These are phyloP conservation scores for Gryganskiella cystojenkinii DNA, from an alignment of 192 early-diverging fungal genomes.

Conservation along the genomic window DNA sequence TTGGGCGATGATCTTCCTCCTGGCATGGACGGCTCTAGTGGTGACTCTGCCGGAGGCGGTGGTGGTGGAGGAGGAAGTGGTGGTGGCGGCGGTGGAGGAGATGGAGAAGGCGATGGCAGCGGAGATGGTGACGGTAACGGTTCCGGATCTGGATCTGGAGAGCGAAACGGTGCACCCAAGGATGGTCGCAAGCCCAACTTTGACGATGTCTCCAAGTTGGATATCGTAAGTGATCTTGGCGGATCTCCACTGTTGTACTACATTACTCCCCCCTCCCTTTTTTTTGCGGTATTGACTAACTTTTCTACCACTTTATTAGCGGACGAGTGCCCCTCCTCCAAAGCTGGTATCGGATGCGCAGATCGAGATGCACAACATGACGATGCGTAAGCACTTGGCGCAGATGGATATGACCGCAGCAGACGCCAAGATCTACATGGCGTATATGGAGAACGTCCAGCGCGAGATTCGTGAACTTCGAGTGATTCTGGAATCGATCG, in stretches of 20 bases:
- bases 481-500: constrained; percentile 79
- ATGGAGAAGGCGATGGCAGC: constrained; percentile 54
- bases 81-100: constrained; percentile 49
- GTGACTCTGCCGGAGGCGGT: constrained; percentile 26
- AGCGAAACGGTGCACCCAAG: constrained; percentile 50
- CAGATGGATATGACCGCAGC: constrained; percentile 79
- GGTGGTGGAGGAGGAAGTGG: constrained; percentile 45
- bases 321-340: constrained; percentile 47
- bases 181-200: constrained; percentile 66
- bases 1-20: constrained; percentile 28
- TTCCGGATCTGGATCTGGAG: constrained; percentile 58
- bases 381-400: constrained; percentile 72
- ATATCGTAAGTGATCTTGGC: constrained; percentile 54
- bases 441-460: constrained; percentile 68
- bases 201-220: constrained; percentile 64
- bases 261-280: neutral
- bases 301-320: constrained; percentile 10
- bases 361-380: constrained; percentile 75
- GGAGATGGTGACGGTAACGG: constrained; percentile 59
- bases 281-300: neutral
- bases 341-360: constrained; percentile 52
- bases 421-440: constrained; percentile 67
- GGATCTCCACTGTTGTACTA: neutral
- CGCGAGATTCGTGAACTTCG: constrained; percentile 79
- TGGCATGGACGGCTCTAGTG: constrained; percentile 25